phyloP scores from a whole-genome alignment of 495 filamentous ascomycete genomes.

The Xylaria acuta region DNA sequence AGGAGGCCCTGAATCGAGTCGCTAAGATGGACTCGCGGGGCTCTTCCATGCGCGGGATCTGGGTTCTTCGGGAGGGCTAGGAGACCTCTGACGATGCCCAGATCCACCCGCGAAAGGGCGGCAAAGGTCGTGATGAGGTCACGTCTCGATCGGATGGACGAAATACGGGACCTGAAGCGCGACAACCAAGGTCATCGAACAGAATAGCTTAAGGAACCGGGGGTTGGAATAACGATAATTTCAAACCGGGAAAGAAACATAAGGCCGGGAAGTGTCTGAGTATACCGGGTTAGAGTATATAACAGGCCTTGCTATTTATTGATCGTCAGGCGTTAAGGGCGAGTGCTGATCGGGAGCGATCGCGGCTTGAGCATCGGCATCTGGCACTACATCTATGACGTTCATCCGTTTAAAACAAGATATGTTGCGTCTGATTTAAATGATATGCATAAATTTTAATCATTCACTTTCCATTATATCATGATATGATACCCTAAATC shows the following conservation, averaged over 20 bases:
- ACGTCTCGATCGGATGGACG: background rate
- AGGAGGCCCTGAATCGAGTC: constrained; percentile 53
- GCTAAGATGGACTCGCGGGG: constrained; percentile 55
- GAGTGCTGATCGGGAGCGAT: background rate
- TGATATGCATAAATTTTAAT: background rate
- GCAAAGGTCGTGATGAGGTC: background rate
- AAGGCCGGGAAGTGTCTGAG: background rate
- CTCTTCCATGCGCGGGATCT: constrained; percentile 50
- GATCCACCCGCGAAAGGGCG: background rate
- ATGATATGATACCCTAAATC: background rate
- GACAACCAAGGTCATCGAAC: too few relatives aligned
- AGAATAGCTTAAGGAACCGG: too few relatives aligned
- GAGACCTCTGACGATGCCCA: background rate
- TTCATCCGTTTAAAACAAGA: background rate
- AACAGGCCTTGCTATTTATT: background rate
- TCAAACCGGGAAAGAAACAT: background rate
- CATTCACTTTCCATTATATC: background rate
- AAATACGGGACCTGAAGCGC: background rate
- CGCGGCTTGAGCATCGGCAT: background rate
- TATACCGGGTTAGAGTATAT: background rate
- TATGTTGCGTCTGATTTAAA: background rate
- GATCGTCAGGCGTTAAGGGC: background rate
- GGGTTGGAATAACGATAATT: background rate
- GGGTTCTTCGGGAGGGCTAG: constrained; percentile 40
- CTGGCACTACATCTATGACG: background rate